These are phyloP conservation scores for Plasmopara halstedii DNA, from an alignment of 352 stramenopile genomes.

Conservation along the genomic window DNA sequence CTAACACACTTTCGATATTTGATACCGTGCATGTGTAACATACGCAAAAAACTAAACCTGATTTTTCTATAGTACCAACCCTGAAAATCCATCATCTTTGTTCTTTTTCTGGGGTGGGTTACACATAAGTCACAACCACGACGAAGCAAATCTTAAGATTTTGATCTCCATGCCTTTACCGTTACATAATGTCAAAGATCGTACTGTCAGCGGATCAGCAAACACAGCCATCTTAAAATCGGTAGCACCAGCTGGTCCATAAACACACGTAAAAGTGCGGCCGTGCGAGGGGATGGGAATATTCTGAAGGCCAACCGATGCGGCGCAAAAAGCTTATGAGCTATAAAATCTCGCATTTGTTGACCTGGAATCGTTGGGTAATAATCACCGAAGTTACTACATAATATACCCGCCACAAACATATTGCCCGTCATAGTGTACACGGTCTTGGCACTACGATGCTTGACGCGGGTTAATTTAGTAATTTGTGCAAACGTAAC, in stretches of 20 bases:
- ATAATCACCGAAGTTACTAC: slow-evolving; percentile 72
- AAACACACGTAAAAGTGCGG: slow-evolving; percentile 28
- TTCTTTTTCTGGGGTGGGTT: too few relatives aligned
- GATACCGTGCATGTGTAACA: too few relatives aligned
- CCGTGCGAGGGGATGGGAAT: slow-evolving; percentile 37
- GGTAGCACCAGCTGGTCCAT: slow-evolving; percentile 49
- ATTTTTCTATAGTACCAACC: too few relatives aligned
- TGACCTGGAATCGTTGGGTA: slow-evolving; percentile 34
- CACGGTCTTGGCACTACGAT: slow-evolving; percentile 36
- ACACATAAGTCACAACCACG: neutral
- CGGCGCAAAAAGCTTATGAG: slow-evolving; percentile 39
- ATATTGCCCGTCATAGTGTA: slow-evolving; percentile 64
- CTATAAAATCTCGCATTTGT: slow-evolving; percentile 28
- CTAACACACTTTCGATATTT: too few relatives aligned
- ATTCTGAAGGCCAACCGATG: slow-evolving; percentile 45
- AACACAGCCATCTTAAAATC: slow-evolving; percentile 19
- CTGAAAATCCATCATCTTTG: too few relatives aligned
- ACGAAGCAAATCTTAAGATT: too few relatives aligned
- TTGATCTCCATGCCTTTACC: too few relatives aligned
- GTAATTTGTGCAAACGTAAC: slow-evolving; percentile 18
- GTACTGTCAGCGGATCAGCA: slow-evolving; percentile 10
- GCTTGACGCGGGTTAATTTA: slow-evolving; percentile 17
- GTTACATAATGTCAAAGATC: neutral
- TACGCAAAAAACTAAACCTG: too few relatives aligned
- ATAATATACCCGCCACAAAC: slow-evolving; percentile 59